These are phyloP conservation scores for Tulasnella sp. DNA, from an alignment of 768 basidiomycete species.

Conservation along the genomic window DNA sequence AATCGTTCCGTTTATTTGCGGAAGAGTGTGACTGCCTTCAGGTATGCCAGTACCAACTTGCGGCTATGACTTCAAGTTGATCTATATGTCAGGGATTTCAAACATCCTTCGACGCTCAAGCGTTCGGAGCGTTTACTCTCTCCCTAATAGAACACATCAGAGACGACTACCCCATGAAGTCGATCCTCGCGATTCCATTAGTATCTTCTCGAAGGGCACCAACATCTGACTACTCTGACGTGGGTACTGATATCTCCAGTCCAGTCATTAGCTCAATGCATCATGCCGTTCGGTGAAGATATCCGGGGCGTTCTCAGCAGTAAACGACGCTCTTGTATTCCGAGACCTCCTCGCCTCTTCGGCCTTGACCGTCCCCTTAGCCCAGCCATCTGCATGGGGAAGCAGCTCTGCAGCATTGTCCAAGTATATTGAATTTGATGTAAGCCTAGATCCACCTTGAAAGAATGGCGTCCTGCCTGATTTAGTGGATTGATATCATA, in stretches of 20 bases:
- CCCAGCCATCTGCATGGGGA: constrained; percentile 3
- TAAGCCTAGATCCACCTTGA: not conserved
- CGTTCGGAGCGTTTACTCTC: constrained; percentile 12
- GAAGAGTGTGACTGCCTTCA: constrained; percentile 16
- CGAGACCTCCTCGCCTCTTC: not conserved
- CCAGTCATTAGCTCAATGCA: not conserved
- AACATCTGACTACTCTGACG: not conserved
- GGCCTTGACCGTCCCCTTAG: not conserved
- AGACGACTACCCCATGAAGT: constrained; percentile 11
- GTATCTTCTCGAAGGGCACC: not conserved
- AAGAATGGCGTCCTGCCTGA: not conserved
- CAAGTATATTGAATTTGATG: not conserved
- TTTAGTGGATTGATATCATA: not conserved
- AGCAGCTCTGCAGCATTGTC: not conserved
- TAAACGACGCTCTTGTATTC: not conserved
- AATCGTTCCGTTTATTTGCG: constrained; percentile 12
- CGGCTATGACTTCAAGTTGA: not conserved
- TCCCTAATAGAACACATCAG: constrained; percentile 7
- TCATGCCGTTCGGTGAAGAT: not conserved
- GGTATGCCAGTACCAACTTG: not conserved
- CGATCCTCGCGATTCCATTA: not conserved
- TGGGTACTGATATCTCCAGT: not conserved
- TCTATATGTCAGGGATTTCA: constrained; percentile 10
- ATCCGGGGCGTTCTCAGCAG: not conserved
- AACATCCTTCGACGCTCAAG: not conserved